Conservation (phyloP, 306 rosid genomes). For the Cicer arietinum region DNA sequence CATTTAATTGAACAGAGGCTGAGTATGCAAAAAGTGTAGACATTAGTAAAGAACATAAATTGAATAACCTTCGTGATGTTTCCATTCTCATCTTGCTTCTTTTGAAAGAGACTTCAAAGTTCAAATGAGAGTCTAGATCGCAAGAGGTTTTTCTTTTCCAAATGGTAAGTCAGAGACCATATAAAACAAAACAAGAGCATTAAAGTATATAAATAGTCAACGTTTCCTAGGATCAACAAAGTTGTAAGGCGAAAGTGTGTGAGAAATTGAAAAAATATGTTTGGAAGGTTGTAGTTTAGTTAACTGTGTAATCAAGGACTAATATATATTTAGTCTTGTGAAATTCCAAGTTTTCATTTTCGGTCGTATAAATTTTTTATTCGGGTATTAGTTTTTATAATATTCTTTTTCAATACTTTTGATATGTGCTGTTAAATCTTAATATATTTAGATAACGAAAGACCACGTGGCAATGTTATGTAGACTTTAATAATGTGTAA, state of each 20-base stretch:
- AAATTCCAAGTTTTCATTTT: too few species aligned
- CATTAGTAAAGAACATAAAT: conserved; percentile 57
- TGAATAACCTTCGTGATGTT: conserved; percentile 41
- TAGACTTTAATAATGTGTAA: too few species aligned
- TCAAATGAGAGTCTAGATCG: conserved; percentile 9
- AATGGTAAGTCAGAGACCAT: conserved; percentile 1
- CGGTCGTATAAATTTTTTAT: too few species aligned
- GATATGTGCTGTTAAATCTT: too few species aligned
- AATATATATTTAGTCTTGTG: too few species aligned
- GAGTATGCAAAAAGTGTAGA: conserved; percentile 72
- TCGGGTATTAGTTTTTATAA: too few species aligned
- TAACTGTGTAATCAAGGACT: too few species aligned
- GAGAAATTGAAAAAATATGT: too few species aligned
- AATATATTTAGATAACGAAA: too few species aligned
- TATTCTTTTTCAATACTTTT: too few species aligned
- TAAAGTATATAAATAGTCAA: conserved; percentile 35
- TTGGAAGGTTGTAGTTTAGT: too few species aligned
- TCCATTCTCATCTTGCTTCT: conserved; percentile 52
- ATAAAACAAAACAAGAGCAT: conserved; percentile 8
- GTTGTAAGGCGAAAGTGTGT: neutral
- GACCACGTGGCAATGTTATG: too few species aligned
- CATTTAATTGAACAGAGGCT: conserved; percentile 71
- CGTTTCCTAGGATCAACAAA: conserved; percentile 28
- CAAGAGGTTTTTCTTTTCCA: neutral
- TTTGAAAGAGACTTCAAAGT: conserved; percentile 14